Conservation (phyloP, 1,284 basidiomycete genomes). For the Anthracocystis walkeri region DNA sequence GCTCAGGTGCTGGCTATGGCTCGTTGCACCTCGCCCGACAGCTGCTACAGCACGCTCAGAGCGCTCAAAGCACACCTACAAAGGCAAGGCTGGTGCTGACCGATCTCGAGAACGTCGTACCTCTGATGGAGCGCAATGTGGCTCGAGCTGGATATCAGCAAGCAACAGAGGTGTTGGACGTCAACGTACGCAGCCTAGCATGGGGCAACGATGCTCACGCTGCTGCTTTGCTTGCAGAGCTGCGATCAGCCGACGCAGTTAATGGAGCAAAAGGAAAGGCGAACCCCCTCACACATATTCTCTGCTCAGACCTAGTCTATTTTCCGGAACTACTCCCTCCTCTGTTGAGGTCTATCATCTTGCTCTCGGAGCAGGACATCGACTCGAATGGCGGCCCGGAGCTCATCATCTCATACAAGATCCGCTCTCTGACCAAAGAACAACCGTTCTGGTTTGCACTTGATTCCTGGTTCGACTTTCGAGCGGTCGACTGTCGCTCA, state of each 20-base stretch:
- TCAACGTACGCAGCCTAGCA: conserved; percentile 47
- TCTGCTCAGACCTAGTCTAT: conserved; percentile 68
- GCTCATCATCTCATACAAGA: conserved; percentile 74
- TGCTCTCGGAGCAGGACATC: conserved; percentile 38
- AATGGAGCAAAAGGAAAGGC: background rate
- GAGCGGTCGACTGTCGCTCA: conserved; percentile 72
- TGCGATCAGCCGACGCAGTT: background rate
- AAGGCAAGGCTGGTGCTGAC: conserved; percentile 55
- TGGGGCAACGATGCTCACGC: conserved; percentile 61
- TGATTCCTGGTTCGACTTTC: conserved; percentile 82
- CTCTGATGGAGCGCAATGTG: conserved; percentile 63
- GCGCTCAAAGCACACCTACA: background rate
- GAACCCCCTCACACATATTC: conserved; percentile 56
- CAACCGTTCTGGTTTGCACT: conserved; percentile 83
- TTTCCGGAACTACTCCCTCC: conserved; percentile 66
- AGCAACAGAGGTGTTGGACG: conserved; percentile 16
- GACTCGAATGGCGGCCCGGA: conserved; percentile 18
- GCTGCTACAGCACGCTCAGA: conserved; percentile 25
- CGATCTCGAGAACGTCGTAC: conserved; percentile 64
- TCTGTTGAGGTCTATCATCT: conserved; percentile 60
- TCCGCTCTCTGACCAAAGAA: conserved; percentile 82
- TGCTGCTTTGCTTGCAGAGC: conserved; percentile 19
- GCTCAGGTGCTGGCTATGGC: conserved; percentile 63
- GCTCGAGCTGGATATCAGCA: conserved; percentile 29
- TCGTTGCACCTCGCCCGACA: conserved; percentile 61